Percentiles rank a stretch among this genome's conserved stretches.
These are phyloP conservation scores for Domatiomyces catenatus DNA, from an alignment of 2,329 filamentous ascomycete species.

Conservation along the genomic window DNA sequence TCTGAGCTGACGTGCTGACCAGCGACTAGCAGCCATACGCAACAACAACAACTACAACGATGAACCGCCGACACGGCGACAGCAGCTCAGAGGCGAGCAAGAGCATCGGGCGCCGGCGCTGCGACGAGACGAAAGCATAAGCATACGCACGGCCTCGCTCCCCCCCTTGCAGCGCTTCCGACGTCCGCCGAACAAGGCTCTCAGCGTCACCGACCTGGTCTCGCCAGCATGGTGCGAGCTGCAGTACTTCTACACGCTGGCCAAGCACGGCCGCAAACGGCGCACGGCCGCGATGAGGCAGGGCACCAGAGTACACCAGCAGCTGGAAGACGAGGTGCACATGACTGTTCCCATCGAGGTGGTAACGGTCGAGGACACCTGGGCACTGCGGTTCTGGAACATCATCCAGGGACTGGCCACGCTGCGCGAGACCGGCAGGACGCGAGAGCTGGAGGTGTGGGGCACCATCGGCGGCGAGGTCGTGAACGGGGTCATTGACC, in stretches of 20 bases:
- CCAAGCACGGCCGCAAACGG: slow-evolving; percentile 58
- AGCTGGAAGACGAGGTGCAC: slow-evolving; percentile 73
- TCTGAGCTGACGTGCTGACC: slow-evolving; percentile 13
- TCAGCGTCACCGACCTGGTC: slow-evolving; percentile 77
- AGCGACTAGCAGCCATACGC: slow-evolving; percentile 13
- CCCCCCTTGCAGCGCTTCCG: slow-evolving; percentile 67
- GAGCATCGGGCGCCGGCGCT: slow-evolving; percentile 6
- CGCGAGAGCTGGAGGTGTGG: slow-evolving; percentile 71
- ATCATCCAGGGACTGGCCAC: slow-evolving; percentile 70
- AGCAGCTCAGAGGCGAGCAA: slow-evolving; percentile 1
- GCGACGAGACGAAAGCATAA: slow-evolving; percentile 2
- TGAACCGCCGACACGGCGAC: neutral
- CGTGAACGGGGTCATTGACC: slow-evolving; percentile 80
- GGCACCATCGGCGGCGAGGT: slow-evolving; percentile 67
- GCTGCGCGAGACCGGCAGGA: slow-evolving; percentile 53
- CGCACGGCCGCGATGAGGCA: slow-evolving; percentile 69
- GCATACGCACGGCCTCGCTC: slow-evolving; percentile 28
- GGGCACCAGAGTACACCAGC: slow-evolving; percentile 65
- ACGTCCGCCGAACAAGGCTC: slow-evolving; percentile 56
- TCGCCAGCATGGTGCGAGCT: slow-evolving; percentile 91
- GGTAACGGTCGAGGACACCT: slow-evolving; percentile 60
- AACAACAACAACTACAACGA: slow-evolving; percentile 2
- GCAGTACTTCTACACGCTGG: slow-evolving; percentile 79
- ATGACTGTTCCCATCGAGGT: slow-evolving; percentile 58
- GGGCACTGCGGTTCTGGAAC: slow-evolving; percentile 79